Base-by-base conservation (phyloP, 169 alveolate species). In the Eimeria falciformis region DNA sequence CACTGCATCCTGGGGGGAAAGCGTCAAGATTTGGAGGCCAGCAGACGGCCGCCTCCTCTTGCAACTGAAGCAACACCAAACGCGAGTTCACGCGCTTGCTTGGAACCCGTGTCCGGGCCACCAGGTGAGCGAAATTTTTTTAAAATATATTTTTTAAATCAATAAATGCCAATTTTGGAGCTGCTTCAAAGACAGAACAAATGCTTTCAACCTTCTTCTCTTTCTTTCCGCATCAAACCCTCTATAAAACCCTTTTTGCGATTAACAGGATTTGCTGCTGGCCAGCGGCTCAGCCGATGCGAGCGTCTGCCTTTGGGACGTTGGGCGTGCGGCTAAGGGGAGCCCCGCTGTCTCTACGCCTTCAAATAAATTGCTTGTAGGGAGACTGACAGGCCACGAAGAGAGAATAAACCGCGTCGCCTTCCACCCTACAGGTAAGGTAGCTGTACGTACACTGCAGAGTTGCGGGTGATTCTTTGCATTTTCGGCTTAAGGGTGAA, bases 391-490 rank as follows among this genome's bases (percentile, higher is more conserved):
- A 45, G 96, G 95, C 12, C 96, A 94, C 81, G 96, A 94, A 77
- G 90, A 79, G 23, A 92, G 96, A 5, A 94, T 92, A 37, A 94
- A 94, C 55, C 78, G 94, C 21, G 90, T 94, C 23, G 95, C 53
- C 12, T 94, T 86, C 47, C 94, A 85, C 46, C 96, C 95, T 40
- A 23, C 62, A 9, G 91, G 82, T 14, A 18, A 62, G 27, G 14
- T 0, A 27, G 46, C 77, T 66, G 40, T 33, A 33, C 40, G 40
- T 33, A 33, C 40, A 33, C 40, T 33, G 40, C 40, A 33, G 40
- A 33, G 40, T 33, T 33, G 4, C 0, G 40, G 40, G 40, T 33
- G 40, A n/a, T n/a, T n/a, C n/a, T n/a, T n/a, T n/a, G n/a, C n/a
- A n/a, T n/a, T n/a, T n/a, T n/a, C n/a, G n/a, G n/a, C n/a, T n/a